These are phyloP conservation scores for Pisolithus albus DNA, from an alignment of 768 basidiomycete genomes.

Conservation along the genomic window DNA sequence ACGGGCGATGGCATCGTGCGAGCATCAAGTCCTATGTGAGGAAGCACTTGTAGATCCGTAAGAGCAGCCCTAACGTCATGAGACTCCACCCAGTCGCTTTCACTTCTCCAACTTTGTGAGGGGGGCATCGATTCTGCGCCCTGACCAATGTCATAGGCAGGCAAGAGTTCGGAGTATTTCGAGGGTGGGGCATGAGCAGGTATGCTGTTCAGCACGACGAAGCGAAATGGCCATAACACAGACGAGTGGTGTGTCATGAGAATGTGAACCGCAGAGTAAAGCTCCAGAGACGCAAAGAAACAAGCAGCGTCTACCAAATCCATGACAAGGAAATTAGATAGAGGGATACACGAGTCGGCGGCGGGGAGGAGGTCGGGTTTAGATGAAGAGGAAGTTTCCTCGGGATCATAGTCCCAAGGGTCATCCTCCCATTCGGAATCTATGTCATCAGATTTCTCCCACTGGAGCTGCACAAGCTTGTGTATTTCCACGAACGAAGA, in stretches of 20 bases:
- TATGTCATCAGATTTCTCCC: conserved; percentile 24
- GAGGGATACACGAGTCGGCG: conserved; percentile 39
- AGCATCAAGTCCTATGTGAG: conserved; percentile 7
- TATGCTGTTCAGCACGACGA: conserved; percentile 62
- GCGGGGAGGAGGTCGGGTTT: conserved; percentile 17
- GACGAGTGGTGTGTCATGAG: conserved; percentile 53
- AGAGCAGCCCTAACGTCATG: conserved; percentile 38
- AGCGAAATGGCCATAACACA: conserved; percentile 61
- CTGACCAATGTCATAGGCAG: conserved; percentile 44
- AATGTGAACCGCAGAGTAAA: conserved; percentile 50
- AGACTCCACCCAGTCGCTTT: conserved; percentile 55
- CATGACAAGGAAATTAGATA: conserved; percentile 57
- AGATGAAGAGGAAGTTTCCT: conserved; percentile 15
- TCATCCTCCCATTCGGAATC: conserved; percentile 47
- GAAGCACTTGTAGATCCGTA: conserved; percentile 17
- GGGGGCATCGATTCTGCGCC: conserved; percentile 36
- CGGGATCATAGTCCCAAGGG: conserved; percentile 57
- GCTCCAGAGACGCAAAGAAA: conserved; percentile 55
- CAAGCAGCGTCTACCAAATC: conserved; percentile 56
- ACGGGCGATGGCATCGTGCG: conserved; percentile 5
- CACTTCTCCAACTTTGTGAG: conserved; percentile 41
- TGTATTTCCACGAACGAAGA: conserved; percentile 66
- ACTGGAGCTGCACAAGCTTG: conserved; percentile 30
- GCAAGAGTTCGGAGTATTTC: conserved; percentile 55
- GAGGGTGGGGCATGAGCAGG: conserved; percentile 68